Base-by-base conservation (phyloP, 768 basidiomycete genomes). In the Tephrocybe sp. region DNA sequence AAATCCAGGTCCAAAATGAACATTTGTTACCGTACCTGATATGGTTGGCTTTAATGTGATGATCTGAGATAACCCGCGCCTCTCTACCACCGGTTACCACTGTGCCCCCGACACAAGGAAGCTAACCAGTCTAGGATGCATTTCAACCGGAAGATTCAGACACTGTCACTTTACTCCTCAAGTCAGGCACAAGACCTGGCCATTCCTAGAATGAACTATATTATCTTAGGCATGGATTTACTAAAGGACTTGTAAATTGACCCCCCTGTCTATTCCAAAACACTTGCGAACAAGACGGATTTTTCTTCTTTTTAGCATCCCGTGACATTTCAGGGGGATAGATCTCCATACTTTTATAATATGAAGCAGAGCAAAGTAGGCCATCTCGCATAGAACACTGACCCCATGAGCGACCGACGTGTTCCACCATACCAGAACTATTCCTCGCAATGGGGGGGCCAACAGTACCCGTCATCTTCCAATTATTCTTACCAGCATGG, bases 391-490 rank as follows among this genome's bases (percentile, higher is more conserved):
- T 38, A 41, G 49, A 44, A 48, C 44, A 47, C 39, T 16, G 43
- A 54, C 51, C 53, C 60, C 52, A 69, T 70, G 66, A 53, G 63
- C 44, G 60, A 68, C 57, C 57, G 63, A 48, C 63, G 63, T 55
- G 64, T 57, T 49, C 55, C 64, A 45, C 69, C 75, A 60, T 65
- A 65, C 58, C 51, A 59, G 33, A 40, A 48, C 26, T 65, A 68
- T 58, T 57, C 72, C 46, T 53, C 68, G 38, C 77, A 74, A 72
- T 53, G 56, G 39, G 56, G 49, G 36, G 54, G 63, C 39, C 68
- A 70, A 44, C 68, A 69, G 50, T 69, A 70, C 56, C 59, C 65
- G 45, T 45, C 55, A 20, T 49, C 57, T 22, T 31, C 56, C 23
- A 51, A 62, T 46, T 68, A 68, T 46, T 51, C 66, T 7, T 66